Percentiles rank a stretch among this genome's conserved stretches.
phyloP scores from a whole-genome alignment of 768 basidiomycete genomes.

The Butyriboletus loyo region DNA sequence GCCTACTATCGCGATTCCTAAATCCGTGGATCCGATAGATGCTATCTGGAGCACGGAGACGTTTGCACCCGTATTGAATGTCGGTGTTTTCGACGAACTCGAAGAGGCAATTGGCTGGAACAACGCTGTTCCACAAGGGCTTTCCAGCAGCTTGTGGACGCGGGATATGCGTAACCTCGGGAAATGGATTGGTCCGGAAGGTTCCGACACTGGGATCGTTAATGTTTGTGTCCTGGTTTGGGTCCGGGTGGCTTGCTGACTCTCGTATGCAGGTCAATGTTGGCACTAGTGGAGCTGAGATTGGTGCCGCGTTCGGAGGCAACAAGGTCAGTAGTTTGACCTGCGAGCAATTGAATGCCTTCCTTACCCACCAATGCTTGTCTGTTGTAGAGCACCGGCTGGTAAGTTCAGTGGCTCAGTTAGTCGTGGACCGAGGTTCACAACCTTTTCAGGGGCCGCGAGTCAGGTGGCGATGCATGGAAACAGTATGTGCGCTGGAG shows the following conservation, averaged over 20 bases:
- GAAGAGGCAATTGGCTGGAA: slow-evolving; percentile 89
- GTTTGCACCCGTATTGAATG: slow-evolving; percentile 88
- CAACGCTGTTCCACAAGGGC: slow-evolving; percentile 86
- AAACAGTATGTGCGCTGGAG: slow-evolving; percentile 94
- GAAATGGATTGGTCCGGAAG: slow-evolving; percentile 87
- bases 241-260: slow-evolving; percentile 1
- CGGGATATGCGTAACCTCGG: slow-evolving; percentile 79
- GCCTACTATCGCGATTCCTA: slow-evolving; percentile 79
- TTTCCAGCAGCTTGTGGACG: slow-evolving; percentile 91
- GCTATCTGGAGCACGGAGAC: slow-evolving; percentile 75
- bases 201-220: slow-evolving; percentile 89
- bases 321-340: slow-evolving; percentile 63
- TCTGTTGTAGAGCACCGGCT: slow-evolving; percentile 67
- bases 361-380: slow-evolving; percentile 15
- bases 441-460: slow-evolving; percentile 68
- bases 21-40: slow-evolving; percentile 49
- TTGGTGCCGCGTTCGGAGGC: slow-evolving; percentile 88
- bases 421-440: slow-evolving; percentile 20
- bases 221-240: slow-evolving; percentile 54
- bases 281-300: slow-evolving; percentile 68
- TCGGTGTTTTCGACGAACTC: slow-evolving; percentile 80
- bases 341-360: slow-evolving; percentile 9
- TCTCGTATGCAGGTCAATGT: slow-evolving; percentile 51
- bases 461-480: slow-evolving; percentile 99
- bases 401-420: slow-evolving; percentile 44